Evolutionary conservation across 2,329 filamentous ascomycete genomes (phyloP).

Genomic region (Saccharata proteae): DNA sequence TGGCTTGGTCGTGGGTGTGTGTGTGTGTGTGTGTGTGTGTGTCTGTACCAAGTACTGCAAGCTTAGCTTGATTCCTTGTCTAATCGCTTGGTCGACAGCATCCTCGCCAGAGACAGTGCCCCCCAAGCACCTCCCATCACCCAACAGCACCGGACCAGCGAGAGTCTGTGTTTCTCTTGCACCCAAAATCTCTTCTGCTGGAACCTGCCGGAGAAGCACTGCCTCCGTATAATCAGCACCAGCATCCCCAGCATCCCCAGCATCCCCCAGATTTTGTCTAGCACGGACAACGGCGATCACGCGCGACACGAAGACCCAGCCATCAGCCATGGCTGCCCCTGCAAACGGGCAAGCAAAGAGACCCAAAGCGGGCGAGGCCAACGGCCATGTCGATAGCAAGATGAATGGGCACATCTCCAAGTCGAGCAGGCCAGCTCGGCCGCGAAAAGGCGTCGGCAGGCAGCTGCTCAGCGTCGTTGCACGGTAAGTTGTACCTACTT

Average conservation of each 20-base stretch:
- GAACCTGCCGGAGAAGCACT: background rate
- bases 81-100: conserved; percentile 1
- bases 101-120: too few relatives aligned
- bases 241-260: background rate
- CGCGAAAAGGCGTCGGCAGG: conserved; percentile 14
- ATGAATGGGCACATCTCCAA: conserved; percentile 13
- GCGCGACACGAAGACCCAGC: conserved; percentile 7
- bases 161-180: background rate
- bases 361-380: conserved; percentile 16
- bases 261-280: background rate
- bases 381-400: conserved; percentile 13
- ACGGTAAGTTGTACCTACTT: conserved; percentile 15
- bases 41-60: too few relatives aligned
- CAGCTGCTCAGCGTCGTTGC: conserved; percentile 21
- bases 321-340: conserved; percentile 23
- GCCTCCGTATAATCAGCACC: background rate
- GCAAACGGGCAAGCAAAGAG: conserved; percentile 26
- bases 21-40: too few relatives aligned
- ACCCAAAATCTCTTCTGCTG: background rate
- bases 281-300: conserved; percentile 8
- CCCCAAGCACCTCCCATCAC: conserved; percentile 2
- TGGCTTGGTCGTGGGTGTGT: conserved; percentile 5
- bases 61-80: conserved; percentile 10
- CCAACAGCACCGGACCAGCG: background rate
- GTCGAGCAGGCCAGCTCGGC: conserved; percentile 12